Base-by-base conservation (phyloP, 202 grass and related monocot genomes). In the Carex sylvatica region DNA sequence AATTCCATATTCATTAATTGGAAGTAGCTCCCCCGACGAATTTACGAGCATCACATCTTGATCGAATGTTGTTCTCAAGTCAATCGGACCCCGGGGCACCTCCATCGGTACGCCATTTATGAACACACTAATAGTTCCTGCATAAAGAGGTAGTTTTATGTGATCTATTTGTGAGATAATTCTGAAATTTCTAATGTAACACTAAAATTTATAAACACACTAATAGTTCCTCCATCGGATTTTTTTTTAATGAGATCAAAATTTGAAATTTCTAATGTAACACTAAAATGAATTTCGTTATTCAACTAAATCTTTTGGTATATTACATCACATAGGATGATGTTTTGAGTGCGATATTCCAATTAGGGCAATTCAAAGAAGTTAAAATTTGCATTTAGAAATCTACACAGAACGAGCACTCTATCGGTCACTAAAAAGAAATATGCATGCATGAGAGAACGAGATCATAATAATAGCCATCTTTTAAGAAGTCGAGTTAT, bases 41-140 rank as follows among this genome's bases (percentile, higher is more conserved):
- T 92, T 86, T 61, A 91, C 78, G 60, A 97, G 88, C 88, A 97
- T 81, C 81, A 88, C 95, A 70, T 94, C 92, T 82, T 89, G 85
- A 52, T 85, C 92, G 46, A 97, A 94, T 82, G 91, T 89, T 36
- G 84, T 85, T 82, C 92, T 85, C 84, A 94, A 78, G 87, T 97
- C 75, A 63, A 97, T 88, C 33, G 88, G 87, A 81, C 92, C 90
- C 68, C 88, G 90, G 8, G 95, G 87, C 81, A 94, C 87, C 62
- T 97, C 95, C 81, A 78, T 88, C 74, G 95, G 42, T 20, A 94
- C 82, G 52, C 95, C 95, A 53, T 97, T 94, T 64, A 97, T 97
- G 88, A 94, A 94, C 87, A 97, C 95, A 85, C 90, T 94, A 80
- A 97, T 94, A 62, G 79, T 93, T 86, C 86, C 94, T 94, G 85